Conservation (phyloP, 169 alveolate species). For the Amoebophrya sp. region DNA sequence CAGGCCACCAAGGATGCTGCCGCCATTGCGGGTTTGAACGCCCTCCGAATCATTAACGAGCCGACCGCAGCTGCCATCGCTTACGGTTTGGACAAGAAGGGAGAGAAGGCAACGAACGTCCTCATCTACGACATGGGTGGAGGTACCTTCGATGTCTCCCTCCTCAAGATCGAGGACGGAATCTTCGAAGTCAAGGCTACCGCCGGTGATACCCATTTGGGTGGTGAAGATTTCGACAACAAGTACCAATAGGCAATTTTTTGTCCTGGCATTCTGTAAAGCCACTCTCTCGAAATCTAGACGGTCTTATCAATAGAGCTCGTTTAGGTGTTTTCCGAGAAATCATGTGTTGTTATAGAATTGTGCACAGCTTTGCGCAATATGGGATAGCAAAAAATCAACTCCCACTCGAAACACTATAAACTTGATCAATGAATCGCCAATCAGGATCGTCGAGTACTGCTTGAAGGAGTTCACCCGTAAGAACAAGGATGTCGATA, state of each 20-base stretch:
- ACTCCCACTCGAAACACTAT: slow-evolving; percentile 76
- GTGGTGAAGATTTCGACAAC: slow-evolving; percentile 99
- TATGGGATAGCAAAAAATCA: too few relatives aligned
- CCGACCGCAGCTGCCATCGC: slow-evolving; percentile 99
- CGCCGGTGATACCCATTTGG: slow-evolving; percentile 97
- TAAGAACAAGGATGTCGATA: background rate
- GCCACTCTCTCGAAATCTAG: background rate
- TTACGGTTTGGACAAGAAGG: slow-evolving; percentile 89
- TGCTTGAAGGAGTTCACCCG: background rate
- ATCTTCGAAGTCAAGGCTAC: slow-evolving; percentile 93
- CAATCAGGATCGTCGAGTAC: background rate
- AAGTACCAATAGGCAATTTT: background rate
- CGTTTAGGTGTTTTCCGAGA: background rate
- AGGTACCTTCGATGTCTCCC: slow-evolving; percentile 95
- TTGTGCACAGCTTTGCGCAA: slow-evolving; percentile 84
- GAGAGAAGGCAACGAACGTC: slow-evolving; percentile 78
- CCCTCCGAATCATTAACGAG: slow-evolving; percentile 91
- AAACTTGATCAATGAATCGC: slow-evolving; percentile 71
- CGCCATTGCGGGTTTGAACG: slow-evolving; percentile 91
- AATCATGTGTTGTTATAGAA: slow-evolving; percentile 54
- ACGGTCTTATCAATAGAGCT: background rate
- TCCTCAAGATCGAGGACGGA: slow-evolving; percentile 90
- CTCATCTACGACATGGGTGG: slow-evolving; percentile 94
- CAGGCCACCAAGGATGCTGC: slow-evolving; percentile 98
- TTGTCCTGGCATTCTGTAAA: background rate